Evolutionary conservation across 108 stramenopile species (phyloP).

Genomic region (Schizochytrium sp.): DNA sequence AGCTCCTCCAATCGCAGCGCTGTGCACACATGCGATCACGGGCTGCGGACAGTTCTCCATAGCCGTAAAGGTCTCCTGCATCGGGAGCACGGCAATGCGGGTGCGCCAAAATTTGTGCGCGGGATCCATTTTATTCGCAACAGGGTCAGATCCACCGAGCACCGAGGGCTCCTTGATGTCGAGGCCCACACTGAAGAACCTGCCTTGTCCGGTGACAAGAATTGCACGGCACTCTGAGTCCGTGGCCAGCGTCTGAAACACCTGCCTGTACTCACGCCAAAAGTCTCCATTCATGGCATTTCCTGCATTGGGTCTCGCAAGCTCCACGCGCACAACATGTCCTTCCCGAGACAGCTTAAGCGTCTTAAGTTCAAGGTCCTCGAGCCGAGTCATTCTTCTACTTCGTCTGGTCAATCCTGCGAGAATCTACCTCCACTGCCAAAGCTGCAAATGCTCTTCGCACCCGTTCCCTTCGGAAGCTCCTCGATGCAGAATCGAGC

Average conservation of each 20-base stretch:
- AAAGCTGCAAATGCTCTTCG: too few species aligned
- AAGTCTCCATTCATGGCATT: conserved; percentile 73
- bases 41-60: conserved; percentile 71
- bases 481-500: too few species aligned
- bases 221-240: conserved; percentile 66
- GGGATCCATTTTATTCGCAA: neutral
- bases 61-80: conserved; percentile 73
- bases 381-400: neutral
- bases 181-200: conserved; percentile 71
- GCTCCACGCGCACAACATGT: conserved; percentile 21
- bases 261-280: conserved; percentile 67
- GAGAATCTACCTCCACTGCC: neutral
- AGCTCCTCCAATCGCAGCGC: conserved; percentile 74
- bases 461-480: too few species aligned
- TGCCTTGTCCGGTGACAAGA: conserved; percentile 67
- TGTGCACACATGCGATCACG: conserved; percentile 74
- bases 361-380: neutral
- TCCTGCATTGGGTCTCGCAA: conserved; percentile 57
- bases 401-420: neutral
- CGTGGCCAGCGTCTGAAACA: conserved; percentile 63
- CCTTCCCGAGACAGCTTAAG: conserved; percentile 47
- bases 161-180: conserved; percentile 68
- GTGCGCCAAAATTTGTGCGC: conserved; percentile 67
- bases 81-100: conserved; percentile 64
- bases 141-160: conserved; percentile 18